A percentile compares a stretch with the other conserved stretches of the same genome.
Evolutionary conservation across 1,139 yeast genomes (phyloP).

Genomic region (Debaryomyces subglobosus): DNA sequence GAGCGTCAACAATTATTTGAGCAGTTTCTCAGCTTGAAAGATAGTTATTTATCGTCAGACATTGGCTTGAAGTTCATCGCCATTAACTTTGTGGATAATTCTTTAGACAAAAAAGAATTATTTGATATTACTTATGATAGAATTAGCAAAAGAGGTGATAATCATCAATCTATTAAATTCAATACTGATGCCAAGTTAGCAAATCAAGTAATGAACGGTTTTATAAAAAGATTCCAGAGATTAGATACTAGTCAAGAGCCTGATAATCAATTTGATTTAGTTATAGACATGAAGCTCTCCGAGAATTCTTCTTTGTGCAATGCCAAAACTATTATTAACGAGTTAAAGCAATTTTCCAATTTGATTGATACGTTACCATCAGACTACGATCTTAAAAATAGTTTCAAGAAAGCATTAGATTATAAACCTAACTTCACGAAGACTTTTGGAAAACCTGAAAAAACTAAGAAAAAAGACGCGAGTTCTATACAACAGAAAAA

Average conservation of each 20-base stretch:
- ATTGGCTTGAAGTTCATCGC: constrained; percentile 57
- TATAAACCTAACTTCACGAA: constrained; percentile 58
- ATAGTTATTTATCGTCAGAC: constrained; percentile 35
- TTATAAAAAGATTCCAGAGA: constrained; percentile 69
- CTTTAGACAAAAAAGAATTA: constrained; percentile 27
- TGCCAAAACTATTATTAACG: constrained; percentile 45
- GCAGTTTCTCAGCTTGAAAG: constrained; percentile 47
- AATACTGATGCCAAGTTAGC: constrained; percentile 49
- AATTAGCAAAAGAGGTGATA: constrained; percentile 74
- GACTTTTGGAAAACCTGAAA: constrained; percentile 24
- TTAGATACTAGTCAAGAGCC: constrained; percentile 53
- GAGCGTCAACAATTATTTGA: constrained; percentile 72
- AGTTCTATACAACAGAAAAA: constrained; percentile 7
- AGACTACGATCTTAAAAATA: constrained; percentile 37
- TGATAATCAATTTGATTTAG: constrained; percentile 65
- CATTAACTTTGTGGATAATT: constrained; percentile 61
- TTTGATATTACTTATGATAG: constrained; percentile 62
- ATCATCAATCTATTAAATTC: constrained; percentile 82
- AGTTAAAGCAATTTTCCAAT: constrained; percentile 47
- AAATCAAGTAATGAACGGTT: constrained; percentile 67
- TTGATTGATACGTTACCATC: constrained; percentile 47
- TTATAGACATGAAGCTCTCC: constrained; percentile 57
- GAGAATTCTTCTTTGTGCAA: constrained; percentile 56
- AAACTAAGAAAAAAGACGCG: constrained; percentile 17
- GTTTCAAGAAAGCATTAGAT: constrained; percentile 52